Percentiles rank a stretch among this genome's conserved stretches.
Evolutionary conservation across 2,329 filamentous ascomycete species (phyloP).

Genomic region (Diaporthe humulicola): DNA sequence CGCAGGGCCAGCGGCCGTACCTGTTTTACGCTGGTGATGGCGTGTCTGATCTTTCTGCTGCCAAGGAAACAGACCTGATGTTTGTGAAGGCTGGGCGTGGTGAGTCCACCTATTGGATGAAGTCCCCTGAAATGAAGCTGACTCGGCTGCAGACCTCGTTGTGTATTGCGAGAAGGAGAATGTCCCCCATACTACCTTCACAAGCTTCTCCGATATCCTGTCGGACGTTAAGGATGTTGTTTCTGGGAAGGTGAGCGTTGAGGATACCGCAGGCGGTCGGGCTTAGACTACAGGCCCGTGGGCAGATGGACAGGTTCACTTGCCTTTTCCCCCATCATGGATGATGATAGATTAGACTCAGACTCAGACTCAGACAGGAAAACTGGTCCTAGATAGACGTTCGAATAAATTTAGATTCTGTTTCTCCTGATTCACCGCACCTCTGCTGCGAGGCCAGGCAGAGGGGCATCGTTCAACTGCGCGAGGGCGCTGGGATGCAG

Average conservation of each 20-base stretch:
- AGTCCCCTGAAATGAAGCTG: not conserved
- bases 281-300: not conserved
- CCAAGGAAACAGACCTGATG: constrained; percentile 90
- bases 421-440: too few species aligned
- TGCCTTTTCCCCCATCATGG: not conserved
- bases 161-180: constrained; percentile 87
- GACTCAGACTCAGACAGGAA: not conserved
- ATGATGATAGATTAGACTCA: not conserved
- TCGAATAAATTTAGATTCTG: not conserved
- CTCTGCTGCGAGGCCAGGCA: not conserved
- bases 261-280: constrained; percentile 74
- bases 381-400: not conserved
- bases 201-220: constrained; percentile 85
- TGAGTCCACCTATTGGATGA: constrained; percentile 54
- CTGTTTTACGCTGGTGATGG: constrained; percentile 97
- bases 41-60: constrained; percentile 91
- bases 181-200: constrained; percentile 89
- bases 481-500: not conserved
- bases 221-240: constrained; percentile 81
- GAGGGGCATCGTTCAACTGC: not conserved
- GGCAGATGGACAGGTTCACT: not conserved
- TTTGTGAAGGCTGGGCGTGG: constrained; percentile 94
- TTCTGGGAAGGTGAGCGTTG: constrained; percentile 77
- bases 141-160: constrained; percentile 76
- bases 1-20: constrained; percentile 77